Evolutionary conservation across 495 filamentous ascomycete species (phyloP).

Genomic region (Terfezia claveryi): DNA sequence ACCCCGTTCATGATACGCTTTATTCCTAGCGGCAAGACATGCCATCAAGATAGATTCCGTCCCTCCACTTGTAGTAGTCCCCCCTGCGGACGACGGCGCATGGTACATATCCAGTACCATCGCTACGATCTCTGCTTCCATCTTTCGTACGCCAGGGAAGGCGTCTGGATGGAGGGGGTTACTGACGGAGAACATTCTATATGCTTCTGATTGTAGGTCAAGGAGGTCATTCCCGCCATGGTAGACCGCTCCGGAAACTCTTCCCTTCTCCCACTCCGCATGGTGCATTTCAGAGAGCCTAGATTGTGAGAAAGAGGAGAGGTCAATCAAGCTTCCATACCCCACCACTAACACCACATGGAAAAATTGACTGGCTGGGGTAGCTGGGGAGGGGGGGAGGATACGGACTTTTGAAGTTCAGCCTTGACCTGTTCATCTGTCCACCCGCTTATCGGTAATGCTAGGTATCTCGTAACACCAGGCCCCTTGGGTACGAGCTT

Average conservation of each 20-base stretch:
- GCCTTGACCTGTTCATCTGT: constrained; percentile 50
- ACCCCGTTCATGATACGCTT: constrained; percentile 61
- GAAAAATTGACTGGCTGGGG: too few species aligned
- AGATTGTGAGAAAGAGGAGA: not conserved
- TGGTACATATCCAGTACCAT: constrained; percentile 88
- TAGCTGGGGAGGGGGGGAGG: too few species aligned
- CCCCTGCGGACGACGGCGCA: constrained; percentile 60
- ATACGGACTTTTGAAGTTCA: constrained; percentile 41
- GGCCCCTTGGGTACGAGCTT: constrained; percentile 60
- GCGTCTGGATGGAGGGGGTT: constrained; percentile 99
- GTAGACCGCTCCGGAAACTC: constrained; percentile 88
- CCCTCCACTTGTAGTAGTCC: constrained; percentile 78
- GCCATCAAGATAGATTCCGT: constrained; percentile 96
- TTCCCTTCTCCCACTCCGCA: constrained; percentile 88
- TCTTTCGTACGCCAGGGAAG: constrained; percentile 93
- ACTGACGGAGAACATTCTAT: constrained; percentile 76
- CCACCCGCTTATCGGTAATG: constrained; percentile 73
- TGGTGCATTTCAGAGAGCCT: constrained; percentile 64
- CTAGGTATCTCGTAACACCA: constrained; percentile 48
- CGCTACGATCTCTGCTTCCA: constrained; percentile 94
- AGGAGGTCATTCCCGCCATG: constrained; percentile 72
- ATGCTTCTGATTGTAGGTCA: constrained; percentile 76
- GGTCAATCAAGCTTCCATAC: too few species aligned
- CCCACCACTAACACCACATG: too few species aligned
- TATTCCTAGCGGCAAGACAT: constrained; percentile 66